These are phyloP conservation scores for Fraxinus cuspidata DNA, from an alignment of 257 asterid species.

Conservation along the genomic window DNA sequence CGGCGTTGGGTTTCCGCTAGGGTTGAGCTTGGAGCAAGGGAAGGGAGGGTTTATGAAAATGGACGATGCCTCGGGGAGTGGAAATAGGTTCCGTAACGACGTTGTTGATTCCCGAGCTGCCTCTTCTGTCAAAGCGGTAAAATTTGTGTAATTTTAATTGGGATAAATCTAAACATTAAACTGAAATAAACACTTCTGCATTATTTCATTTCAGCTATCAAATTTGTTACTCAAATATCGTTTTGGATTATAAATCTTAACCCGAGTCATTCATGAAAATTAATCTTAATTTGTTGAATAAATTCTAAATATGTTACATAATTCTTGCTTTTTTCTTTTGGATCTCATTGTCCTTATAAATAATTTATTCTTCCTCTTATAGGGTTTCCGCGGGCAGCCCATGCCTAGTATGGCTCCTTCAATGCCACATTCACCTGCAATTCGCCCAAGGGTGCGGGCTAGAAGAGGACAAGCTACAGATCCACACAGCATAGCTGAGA, in stretches of 20 bases:
- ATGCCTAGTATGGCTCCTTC: constrained; percentile 59
- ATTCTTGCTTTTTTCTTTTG: neutral
- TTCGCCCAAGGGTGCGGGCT: constrained; percentile 97
- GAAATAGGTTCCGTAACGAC: constrained; percentile 68
- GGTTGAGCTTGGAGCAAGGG: constrained; percentile 88
- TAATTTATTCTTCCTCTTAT: constrained; percentile 13
- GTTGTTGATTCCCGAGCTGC: constrained; percentile 60
- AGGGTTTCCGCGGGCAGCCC: constrained; percentile 88
- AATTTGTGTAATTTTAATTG: neutral
- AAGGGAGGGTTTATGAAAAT: constrained; percentile 62
- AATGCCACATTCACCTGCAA: constrained; percentile 76
- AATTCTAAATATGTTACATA: neutral
- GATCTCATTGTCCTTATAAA: constrained; percentile 17
- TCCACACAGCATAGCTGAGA: constrained; percentile 99
- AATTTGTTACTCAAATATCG: neutral
- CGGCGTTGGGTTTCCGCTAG: constrained; percentile 71
- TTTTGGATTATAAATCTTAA: neutral
- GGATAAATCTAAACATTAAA: neutral
- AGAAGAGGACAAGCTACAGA: constrained; percentile 99
- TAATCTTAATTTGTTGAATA: neutral
- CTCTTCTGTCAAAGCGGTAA: constrained; percentile 62
- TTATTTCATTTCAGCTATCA: neutral
- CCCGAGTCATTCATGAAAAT: neutral
- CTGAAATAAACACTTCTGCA: neutral
- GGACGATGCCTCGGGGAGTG: constrained; percentile 63